A percentile compares a stretch with the other conserved stretches of the same genome.
Evolutionary conservation across 306 rosid genomes (phyloP).

Genomic region (Alnus glutinosa): DNA sequence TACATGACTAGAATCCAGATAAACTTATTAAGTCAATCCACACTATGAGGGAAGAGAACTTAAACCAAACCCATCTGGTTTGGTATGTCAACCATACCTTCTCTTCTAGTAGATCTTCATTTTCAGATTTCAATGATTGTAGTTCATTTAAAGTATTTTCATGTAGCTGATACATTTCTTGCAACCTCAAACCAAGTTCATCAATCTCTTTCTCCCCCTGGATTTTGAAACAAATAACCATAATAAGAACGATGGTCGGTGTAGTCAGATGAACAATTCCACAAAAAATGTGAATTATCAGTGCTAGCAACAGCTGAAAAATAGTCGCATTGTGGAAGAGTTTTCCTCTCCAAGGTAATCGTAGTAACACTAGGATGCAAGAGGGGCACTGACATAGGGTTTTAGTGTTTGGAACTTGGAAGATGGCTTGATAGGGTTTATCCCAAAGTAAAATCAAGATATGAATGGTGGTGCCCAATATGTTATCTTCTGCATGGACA

Average conservation of each 20-base stretch:
- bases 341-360: slow-evolving; percentile 3
- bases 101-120: slow-evolving; percentile 36
- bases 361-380: neutral
- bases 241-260: neutral
- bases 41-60: neutral
- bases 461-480: neutral
- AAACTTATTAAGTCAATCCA: neutral
- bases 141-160: slow-evolving; percentile 45
- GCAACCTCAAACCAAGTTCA: slow-evolving; percentile 42
- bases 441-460: slow-evolving; percentile 3
- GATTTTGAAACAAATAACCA: slow-evolving; percentile 19
- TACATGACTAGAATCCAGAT: neutral
- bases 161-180: slow-evolving; percentile 40
- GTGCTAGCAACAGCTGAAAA: neutral
- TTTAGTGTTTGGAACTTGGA: neutral
- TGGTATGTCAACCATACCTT: slow-evolving; percentile 40
- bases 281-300: neutral
- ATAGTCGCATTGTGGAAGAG: neutral
- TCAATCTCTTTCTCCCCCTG: slow-evolving; percentile 45
- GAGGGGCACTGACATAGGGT: neutral
- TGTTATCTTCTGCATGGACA: too few relatives aligned
- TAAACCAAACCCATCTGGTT: neutral
- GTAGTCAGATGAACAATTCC: neutral
- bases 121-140: slow-evolving; percentile 45
- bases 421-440: neutral